phyloP scores from a whole-genome alignment of 805 yeast species.

The Candida morakotiae region DNA sequence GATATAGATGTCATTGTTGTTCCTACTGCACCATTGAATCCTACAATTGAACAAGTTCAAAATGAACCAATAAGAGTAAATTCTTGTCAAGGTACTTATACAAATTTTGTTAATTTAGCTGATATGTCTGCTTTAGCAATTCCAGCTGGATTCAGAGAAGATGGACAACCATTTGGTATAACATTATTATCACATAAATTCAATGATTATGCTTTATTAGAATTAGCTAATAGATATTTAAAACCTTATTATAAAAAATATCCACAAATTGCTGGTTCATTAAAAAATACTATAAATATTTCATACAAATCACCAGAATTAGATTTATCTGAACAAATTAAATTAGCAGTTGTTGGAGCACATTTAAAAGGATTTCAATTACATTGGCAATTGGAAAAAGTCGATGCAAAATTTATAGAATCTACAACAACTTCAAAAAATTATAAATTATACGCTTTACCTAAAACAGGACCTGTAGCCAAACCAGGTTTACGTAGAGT shows the following conservation, averaged over 20 bases:
- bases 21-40: constrained; percentile 93
- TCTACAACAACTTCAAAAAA: constrained; percentile 66
- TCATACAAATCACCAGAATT: constrained; percentile 42
- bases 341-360: constrained; percentile 94
- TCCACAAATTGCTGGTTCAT: constrained; percentile 56
- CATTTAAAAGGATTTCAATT: constrained; percentile 84
- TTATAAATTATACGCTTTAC: constrained; percentile 79
- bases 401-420: constrained; percentile 65
- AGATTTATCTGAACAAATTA: constrained; percentile 41
- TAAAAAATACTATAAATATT: constrained; percentile 30
- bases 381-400: constrained; percentile 90
- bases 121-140: constrained; percentile 89
- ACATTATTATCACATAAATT: constrained; percentile 79
- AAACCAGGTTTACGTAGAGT: constrained; percentile 90
- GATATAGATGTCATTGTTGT: constrained; percentile 75
- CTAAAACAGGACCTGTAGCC: constrained; percentile 72
- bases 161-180: constrained; percentile 88
- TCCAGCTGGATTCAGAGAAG: constrained; percentile 81
- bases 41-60: constrained; percentile 68
- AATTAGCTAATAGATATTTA: constrained; percentile 73
- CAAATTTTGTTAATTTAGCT: constrained; percentile 92
- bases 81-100: constrained; percentile 96
- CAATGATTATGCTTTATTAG: constrained; percentile 84
- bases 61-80: constrained; percentile 79
- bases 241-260: constrained; percentile 38